Evolutionary conservation across 495 filamentous ascomycete species (phyloP).

Genomic region (Hyaloscypha finlandica): DNA sequence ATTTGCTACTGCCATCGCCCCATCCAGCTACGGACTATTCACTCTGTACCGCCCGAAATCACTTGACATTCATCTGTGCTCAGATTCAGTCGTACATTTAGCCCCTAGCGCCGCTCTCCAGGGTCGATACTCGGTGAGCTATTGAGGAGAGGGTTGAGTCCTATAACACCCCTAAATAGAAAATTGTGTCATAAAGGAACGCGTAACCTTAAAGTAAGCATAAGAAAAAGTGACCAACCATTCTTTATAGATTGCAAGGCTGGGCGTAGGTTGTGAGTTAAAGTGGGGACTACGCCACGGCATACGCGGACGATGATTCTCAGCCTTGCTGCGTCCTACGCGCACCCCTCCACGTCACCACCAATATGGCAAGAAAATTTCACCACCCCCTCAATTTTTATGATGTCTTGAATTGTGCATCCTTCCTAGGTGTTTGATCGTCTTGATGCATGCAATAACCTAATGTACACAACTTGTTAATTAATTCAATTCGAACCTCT

Average conservation of each 20-base stretch:
- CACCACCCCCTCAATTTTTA: not conserved
- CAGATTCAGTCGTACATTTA: too few relatives aligned
- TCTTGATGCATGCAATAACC: not conserved
- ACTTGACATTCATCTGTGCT: too few relatives aligned
- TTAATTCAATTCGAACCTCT: not conserved
- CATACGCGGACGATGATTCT: too few relatives aligned
- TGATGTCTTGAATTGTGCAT: not conserved
- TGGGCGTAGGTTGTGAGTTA: not conserved
- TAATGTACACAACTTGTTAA: constrained; percentile 3
- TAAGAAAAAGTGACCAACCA: not conserved
- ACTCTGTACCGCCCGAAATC: too few relatives aligned
- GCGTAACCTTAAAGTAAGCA: not conserved
- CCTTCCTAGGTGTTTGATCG: not conserved
- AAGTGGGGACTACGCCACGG: not conserved
- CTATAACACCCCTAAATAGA: too few relatives aligned
- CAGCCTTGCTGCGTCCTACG: too few relatives aligned
- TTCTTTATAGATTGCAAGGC: not conserved
- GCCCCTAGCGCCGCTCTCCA: too few relatives aligned
- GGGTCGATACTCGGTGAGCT: too few relatives aligned
- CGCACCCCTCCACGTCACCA: not conserved
- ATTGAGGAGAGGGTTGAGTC: too few relatives aligned
- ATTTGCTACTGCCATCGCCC: too few relatives aligned
- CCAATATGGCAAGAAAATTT: not conserved
- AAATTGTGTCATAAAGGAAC: not conserved
- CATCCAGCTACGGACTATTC: too few relatives aligned